These are phyloP conservation scores for Haplosporangium gracile DNA, from an alignment of 192 early-diverging fungal species.

Conservation along the genomic window DNA sequence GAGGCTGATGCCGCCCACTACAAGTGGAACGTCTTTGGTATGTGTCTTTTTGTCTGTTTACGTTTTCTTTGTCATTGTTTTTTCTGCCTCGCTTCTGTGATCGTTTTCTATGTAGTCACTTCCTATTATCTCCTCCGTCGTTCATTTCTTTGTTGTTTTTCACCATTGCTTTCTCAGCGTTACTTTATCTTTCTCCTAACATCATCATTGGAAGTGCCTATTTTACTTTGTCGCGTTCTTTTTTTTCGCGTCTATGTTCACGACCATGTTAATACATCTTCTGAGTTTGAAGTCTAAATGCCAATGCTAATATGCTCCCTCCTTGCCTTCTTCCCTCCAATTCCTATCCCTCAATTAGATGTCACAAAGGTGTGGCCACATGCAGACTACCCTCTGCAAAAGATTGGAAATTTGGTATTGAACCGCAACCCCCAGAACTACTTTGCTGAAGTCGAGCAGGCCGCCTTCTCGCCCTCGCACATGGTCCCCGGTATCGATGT, in stretches of 20 bases:
- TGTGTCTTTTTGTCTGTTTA: not conserved
- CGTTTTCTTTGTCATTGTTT: not conserved
- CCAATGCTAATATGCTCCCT: not conserved
- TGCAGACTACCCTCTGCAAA: slow-evolving; percentile 80
- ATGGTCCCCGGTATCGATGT: slow-evolving; percentile 87
- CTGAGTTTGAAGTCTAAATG: not conserved
- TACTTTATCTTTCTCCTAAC: not conserved
- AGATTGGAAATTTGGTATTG: slow-evolving; percentile 82
- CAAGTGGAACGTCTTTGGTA: slow-evolving; percentile 77
- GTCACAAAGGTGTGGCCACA: slow-evolving; percentile 89
- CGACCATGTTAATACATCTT: not conserved
- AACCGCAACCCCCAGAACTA: slow-evolving; percentile 89
- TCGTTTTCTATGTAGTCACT: not conserved
- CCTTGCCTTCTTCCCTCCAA: not conserved
- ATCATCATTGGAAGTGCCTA: not conserved
- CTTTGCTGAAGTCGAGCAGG: slow-evolving; percentile 89
- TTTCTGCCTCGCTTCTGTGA: not conserved
- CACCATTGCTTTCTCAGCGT: not conserved
- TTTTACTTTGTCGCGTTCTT: not conserved
- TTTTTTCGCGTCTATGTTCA: not conserved
- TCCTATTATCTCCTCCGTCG: not conserved
- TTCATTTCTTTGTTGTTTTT: not conserved
- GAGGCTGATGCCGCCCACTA: slow-evolving; percentile 78
- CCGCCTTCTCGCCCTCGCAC: slow-evolving; percentile 82
- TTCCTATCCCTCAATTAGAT: slow-evolving; percentile 45